Evolutionary conservation across 495 filamentous ascomycete genomes (phyloP).

Genomic region (Penicillium antarcticum): DNA sequence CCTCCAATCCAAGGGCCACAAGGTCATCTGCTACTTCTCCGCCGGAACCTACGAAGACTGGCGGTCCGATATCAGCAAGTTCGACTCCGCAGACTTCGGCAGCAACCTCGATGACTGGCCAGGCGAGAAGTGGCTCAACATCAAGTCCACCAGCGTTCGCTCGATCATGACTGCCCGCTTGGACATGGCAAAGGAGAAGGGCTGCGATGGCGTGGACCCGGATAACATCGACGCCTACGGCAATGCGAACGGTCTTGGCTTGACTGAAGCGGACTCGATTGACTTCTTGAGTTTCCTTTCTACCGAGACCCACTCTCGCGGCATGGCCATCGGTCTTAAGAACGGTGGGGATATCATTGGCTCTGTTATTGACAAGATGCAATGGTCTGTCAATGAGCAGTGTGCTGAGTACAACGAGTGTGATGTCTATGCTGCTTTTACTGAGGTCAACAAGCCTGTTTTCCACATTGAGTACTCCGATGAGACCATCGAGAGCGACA

Average conservation of each 20-base stretch:
- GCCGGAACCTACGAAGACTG: slow-evolving; percentile 63
- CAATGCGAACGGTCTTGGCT: slow-evolving; percentile 51
- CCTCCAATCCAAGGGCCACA: slow-evolving; percentile 33
- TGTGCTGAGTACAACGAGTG: slow-evolving; percentile 62
- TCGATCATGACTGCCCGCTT: slow-evolving; percentile 58
- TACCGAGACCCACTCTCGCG: slow-evolving; percentile 42
- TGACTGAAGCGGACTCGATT: slow-evolving; percentile 54
- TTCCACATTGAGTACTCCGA: slow-evolving; percentile 74
- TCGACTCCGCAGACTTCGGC: slow-evolving; percentile 51
- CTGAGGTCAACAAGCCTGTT: slow-evolving; percentile 59
- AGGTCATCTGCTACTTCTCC: slow-evolving; percentile 72
- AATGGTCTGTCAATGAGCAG: slow-evolving; percentile 73
- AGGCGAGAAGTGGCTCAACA: slow-evolving; percentile 65
- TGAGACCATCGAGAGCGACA: neutral
- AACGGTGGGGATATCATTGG: slow-evolving; percentile 61
- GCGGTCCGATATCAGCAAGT: slow-evolving; percentile 53
- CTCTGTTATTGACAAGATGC: slow-evolving; percentile 51
- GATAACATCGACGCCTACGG: slow-evolving; percentile 70
- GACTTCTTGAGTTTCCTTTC: slow-evolving; percentile 60
- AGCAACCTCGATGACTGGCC: slow-evolving; percentile 60
- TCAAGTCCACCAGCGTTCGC: slow-evolving; percentile 52
- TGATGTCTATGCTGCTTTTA: slow-evolving; percentile 53
- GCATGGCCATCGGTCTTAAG: slow-evolving; percentile 63
- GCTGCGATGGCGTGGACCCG: slow-evolving; percentile 69
- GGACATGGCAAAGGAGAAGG: slow-evolving; percentile 54